These are phyloP conservation scores for Dipteronia dyeriana DNA, from an alignment of 345 rosid genomes.

Conservation along the genomic window DNA sequence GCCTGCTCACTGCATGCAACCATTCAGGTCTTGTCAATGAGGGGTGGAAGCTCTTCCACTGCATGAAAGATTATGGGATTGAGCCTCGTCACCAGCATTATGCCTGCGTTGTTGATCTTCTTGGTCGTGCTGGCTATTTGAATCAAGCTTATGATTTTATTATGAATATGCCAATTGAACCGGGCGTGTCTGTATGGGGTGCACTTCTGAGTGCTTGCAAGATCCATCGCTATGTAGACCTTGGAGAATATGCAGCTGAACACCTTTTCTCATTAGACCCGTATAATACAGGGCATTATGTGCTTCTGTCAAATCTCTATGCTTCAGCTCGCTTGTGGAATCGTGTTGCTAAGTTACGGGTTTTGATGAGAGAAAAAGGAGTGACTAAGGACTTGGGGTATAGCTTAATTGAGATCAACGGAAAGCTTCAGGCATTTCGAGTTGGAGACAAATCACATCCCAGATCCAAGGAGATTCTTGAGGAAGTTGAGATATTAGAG, in stretches of 20 bases:
- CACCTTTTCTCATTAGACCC: conserved; percentile 61
- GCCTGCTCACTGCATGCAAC: conserved; percentile 69
- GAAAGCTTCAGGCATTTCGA: conserved; percentile 53
- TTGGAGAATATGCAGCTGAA: conserved; percentile 71
- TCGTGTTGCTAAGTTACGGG: conserved; percentile 48
- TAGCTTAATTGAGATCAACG: conserved; percentile 59
- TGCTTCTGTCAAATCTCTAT: conserved; percentile 76
- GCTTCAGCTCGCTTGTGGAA: conserved; percentile 67
- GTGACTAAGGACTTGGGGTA: conserved; percentile 58
- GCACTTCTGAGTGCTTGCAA: conserved; percentile 72
- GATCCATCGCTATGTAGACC: conserved; percentile 52
- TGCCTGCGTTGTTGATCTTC: conserved; percentile 72
- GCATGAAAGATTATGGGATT: conserved; percentile 52
- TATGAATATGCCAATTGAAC: conserved; percentile 60
- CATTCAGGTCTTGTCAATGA: conserved; percentile 68
- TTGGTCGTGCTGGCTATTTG: conserved; percentile 63
- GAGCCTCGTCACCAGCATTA: conserved; percentile 69
- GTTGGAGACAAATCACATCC: conserved; percentile 70
- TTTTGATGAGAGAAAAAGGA: conserved; percentile 63
- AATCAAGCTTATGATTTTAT: conserved; percentile 60
- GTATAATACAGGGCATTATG: conserved; percentile 60
- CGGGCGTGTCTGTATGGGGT: conserved; percentile 65
- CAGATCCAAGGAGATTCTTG: conserved; percentile 42
- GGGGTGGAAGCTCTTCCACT: conserved; percentile 66
- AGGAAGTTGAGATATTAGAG: conserved; percentile 49